phyloP scores from a whole-genome alignment of 257 asterid genomes.

The Primulina tabacum region DNA sequence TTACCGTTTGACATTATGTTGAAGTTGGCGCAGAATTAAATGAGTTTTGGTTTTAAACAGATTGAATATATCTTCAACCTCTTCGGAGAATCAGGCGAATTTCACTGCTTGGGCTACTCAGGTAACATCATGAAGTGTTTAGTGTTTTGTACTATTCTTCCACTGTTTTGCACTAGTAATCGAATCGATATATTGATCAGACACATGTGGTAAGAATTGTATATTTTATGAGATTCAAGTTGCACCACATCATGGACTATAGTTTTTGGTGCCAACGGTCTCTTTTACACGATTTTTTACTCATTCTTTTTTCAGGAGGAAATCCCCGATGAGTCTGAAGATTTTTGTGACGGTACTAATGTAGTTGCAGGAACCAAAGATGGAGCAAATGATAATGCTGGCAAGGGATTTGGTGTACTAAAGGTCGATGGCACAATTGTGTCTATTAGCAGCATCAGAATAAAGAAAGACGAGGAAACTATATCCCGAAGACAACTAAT shows the following conservation, averaged over 20 bases:
- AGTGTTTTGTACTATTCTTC: neutral
- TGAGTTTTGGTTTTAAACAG: slow-evolving; percentile 31
- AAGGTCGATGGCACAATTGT: slow-evolving; percentile 29
- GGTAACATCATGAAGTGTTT: slow-evolving; percentile 31
- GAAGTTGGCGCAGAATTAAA: neutral
- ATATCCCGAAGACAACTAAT: slow-evolving; percentile 27
- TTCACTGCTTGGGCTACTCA: slow-evolving; percentile 45
- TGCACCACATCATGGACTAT: neutral
- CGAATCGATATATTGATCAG: neutral
- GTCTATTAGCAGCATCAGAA: slow-evolving; percentile 32
- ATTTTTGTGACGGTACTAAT: slow-evolving; percentile 29
- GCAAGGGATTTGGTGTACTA: slow-evolving; percentile 20
- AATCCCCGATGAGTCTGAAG: slow-evolving; percentile 47
- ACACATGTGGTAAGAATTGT: neutral
- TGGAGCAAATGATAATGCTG: slow-evolving; percentile 26
- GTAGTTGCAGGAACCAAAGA: slow-evolving; percentile 22
- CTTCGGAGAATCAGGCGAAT: slow-evolving; percentile 37
- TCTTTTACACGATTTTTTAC: neutral
- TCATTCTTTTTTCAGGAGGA: slow-evolving; percentile 33
- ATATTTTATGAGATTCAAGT: neutral
- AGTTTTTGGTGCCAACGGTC: neutral
- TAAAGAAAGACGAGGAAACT: slow-evolving; percentile 31
- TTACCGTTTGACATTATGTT: neutral
- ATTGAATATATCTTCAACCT: slow-evolving; percentile 30
- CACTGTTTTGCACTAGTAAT: neutral